Base-by-base conservation (phyloP, 768 basidiomycete species). In the Xerocomellus amylosporus region DNA sequence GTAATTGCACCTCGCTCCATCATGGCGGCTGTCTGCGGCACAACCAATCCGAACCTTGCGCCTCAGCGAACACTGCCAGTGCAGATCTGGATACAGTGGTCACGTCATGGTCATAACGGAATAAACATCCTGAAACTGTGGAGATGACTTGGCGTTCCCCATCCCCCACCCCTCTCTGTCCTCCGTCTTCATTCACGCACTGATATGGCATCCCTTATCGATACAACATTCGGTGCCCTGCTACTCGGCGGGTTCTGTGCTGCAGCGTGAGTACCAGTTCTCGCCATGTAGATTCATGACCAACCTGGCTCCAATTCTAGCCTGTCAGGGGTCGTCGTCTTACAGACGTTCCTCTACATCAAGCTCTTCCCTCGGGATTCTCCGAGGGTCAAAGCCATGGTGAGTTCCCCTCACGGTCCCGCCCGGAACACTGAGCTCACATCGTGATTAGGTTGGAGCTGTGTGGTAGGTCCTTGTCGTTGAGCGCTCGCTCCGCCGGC, bases 161-260 rank as follows among this genome's bases (percentile, higher is more conserved):
- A n/a, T n/a, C n/a, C n/a, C n/a, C n/a, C n/a, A n/a, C n/a, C n/a
- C n/a, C n/a, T n/a, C n/a, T n/a, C n/a, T n/a, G n/a, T n/a, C n/a
- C n/a, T n/a, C n/a, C n/a, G n/a, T n/a, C n/a, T n/a, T n/a, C n/a
- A n/a, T n/a, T n/a, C n/a, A n/a, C 7, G 8, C 20, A 8, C 22
- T 17, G 19, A 37, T 15, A 66, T 66, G 65, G 20, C 58, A 26
- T 28, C 24, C 28, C 8, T 24, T 30, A 31, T 70, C 28, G 54
- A 48, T 33, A 34, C 59, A 39, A 71, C 69, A 30, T 53, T 59
- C 14, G 69, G 69, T 9, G 69, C 69, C n/a, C 58, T 70, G 12
- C 57, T 70, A 4, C 43, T 72, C 3, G 69, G 69, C 26, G 68
- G 66, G 44, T 70, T 70, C 53, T 43, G 60, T 42, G 70, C 70